A percentile compares a stretch with the other conserved stretches of the same genome.
Conservation (phyloP, 768 basidiomycete species). For the Russula lepida region DNA sequence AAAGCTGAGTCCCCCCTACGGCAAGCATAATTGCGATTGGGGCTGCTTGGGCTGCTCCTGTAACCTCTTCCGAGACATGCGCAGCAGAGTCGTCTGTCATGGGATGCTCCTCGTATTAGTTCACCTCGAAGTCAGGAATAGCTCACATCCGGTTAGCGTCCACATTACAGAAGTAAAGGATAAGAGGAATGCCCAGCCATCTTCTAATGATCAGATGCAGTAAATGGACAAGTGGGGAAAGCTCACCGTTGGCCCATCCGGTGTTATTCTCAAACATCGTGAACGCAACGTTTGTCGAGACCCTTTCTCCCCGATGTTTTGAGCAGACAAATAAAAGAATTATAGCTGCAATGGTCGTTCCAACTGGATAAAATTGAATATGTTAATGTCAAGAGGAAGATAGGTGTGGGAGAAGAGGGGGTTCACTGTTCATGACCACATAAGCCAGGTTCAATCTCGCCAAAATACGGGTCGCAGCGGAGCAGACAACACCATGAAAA, state of each 20-base stretch:
- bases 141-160: constrained; percentile 68
- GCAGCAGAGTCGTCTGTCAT: constrained; percentile 63
- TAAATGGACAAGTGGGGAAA: neutral
- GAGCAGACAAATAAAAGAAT: constrained; percentile 50
- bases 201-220: constrained; percentile 29
- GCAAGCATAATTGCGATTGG: constrained; percentile 63
- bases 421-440: constrained; percentile 49
- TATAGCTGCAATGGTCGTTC: constrained; percentile 57
- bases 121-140: neutral
- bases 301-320: constrained; percentile 34
- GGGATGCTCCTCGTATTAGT: neutral
- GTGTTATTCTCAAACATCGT: constrained; percentile 64
- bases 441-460: constrained; percentile 67
- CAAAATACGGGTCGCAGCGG: constrained; percentile 54
- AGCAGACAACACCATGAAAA: constrained; percentile 63
- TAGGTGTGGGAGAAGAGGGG: constrained; percentile 20
- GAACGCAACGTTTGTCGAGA: constrained; percentile 62
- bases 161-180: constrained; percentile 73
- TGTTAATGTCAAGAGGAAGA: neutral
- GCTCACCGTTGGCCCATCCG: constrained; percentile 55
- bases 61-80: constrained; percentile 65
- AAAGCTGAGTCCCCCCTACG: constrained; percentile 47
- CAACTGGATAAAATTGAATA: constrained; percentile 34
- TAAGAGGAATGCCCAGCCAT: constrained; percentile 65
- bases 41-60: constrained; percentile 53